Percentiles rank a stretch among this genome's conserved stretches.
phyloP scores from a whole-genome alignment of 371 early-diverging fungal species.

The Mortierella sp. region DNA sequence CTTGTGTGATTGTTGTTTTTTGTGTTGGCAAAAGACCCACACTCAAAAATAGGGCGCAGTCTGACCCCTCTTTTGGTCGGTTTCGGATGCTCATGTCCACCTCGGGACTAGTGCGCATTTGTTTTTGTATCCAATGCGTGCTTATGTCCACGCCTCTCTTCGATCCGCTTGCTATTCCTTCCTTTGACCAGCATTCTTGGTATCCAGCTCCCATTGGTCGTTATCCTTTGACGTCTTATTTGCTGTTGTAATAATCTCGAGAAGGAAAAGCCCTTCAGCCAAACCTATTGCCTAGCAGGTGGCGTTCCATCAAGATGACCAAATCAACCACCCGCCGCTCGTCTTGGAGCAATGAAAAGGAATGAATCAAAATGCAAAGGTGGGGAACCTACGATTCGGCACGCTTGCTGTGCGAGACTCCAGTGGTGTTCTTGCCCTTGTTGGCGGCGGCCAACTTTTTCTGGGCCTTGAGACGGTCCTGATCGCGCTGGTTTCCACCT shows the following conservation, averaged over 20 bases:
- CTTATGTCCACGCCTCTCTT: too few species aligned
- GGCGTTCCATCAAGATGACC: not conserved
- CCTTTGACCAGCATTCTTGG: too few species aligned
- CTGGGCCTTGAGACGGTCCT: conserved; percentile 47
- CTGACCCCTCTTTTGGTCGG: not conserved
- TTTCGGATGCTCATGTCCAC: not conserved
- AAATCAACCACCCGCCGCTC: not conserved
- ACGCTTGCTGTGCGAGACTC: conserved; percentile 34
- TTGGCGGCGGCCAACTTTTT: conserved; percentile 35
- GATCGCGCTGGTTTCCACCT: conserved; percentile 53
- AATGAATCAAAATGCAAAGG: not conserved
- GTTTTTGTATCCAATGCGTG: too few species aligned
- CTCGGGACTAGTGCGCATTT: not conserved
- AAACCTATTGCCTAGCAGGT: not conserved
- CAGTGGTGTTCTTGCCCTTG: conserved; percentile 37
- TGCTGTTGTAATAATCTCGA: too few species aligned
- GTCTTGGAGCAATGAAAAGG: not conserved
- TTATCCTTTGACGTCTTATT: too few species aligned
- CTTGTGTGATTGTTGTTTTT: not conserved
- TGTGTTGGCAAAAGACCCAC: not conserved
- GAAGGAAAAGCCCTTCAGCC: too few species aligned
- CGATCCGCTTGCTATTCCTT: too few species aligned
- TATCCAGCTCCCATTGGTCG: too few species aligned
- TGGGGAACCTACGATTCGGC: conserved; percentile 27
- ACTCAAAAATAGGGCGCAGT: not conserved